Conservation (phyloP, 768 basidiomycete genomes). For the Calvatia gigantea region DNA sequence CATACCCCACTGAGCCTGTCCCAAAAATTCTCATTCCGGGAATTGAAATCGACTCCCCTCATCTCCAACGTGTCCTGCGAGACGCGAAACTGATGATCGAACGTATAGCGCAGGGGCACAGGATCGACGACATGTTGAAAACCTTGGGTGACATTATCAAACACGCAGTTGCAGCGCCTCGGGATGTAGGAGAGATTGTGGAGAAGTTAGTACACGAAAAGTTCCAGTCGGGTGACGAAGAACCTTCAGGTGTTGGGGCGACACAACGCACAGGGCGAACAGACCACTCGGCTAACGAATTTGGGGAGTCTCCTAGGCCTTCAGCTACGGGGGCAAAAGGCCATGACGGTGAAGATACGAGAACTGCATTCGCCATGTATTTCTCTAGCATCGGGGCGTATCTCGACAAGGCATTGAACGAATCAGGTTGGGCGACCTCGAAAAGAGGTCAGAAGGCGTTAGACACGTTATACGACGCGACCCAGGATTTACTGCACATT, state of each 20-base stretch:
- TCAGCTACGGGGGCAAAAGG: not conserved
- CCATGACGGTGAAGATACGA: not conserved
- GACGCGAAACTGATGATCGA: slow-evolving; percentile 32
- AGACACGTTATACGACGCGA: slow-evolving; percentile 20
- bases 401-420: slow-evolving; percentile 20
- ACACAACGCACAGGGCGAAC: not conserved
- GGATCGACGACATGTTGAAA: slow-evolving; percentile 26
- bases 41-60: slow-evolving; percentile 13
- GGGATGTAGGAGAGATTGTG: not conserved
- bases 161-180: slow-evolving; percentile 18
- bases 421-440: slow-evolving; percentile 22
- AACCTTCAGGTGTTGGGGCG: not conserved
- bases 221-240: not conserved
- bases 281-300: not conserved
- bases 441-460: slow-evolving; percentile 14
- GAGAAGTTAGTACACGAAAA: not conserved
- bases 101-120: slow-evolving; percentile 28
- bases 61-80: slow-evolving; percentile 18
- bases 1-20: slow-evolving; percentile 7
- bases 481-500: slow-evolving; percentile 18
- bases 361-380: slow-evolving; percentile 7
- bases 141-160: slow-evolving; percentile 19
- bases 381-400: slow-evolving; percentile 20
- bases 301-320: not conserved
- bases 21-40: not conserved